Base-by-base conservation (phyloP, 2,329 filamentous ascomycete genomes). In the Colletotrichum cuscutae region DNA sequence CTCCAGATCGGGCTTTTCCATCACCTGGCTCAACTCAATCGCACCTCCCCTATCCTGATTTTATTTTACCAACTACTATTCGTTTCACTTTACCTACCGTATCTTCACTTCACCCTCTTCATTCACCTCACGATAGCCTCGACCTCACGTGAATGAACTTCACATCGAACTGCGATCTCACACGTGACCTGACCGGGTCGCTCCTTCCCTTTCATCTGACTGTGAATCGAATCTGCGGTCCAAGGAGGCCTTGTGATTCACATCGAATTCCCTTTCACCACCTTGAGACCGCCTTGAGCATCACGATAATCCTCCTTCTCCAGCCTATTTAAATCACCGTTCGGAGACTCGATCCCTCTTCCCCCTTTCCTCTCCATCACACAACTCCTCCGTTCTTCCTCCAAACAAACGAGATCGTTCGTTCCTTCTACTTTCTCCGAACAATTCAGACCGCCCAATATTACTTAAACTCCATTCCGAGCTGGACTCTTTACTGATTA, bases 401-500 rank as follows among this genome's bases (percentile, higher is more conserved):
- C 42, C 15, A n/a, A 49, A 22, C 15, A n/a, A 9, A 49, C 12
- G 30, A 62, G 30, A 62, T 19, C 11, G 2, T 24, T 30, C 35
- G 37, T 42, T 42, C 13, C 37, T 42, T 42, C 37, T 42, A 42
- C 15, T 24, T 42, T 19, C 9, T 42, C 15, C n/a, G 8, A 35
- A 12, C 28, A 53, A 24, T 13, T 24, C 22, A 4, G 22, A 30
- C 52, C 9, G 52, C 28, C 26, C 26, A 19, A 30, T 19, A 61
- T 24, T 8, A 30, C 28, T 56, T 26, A 54, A 13, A 19, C 13
- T 42, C 37, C 15, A 15, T 30, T 28, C 15, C 22, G 70, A 70
- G 70, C 70, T 57, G 70, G 65, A 65, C 66, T 72, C 46, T 49
- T 42, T 42, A 19, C 70, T 72, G 46, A 72, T 37, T 7, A 26